A percentile compares a stretch with the other conserved stretches of the same genome.
Conservation (phyloP, 805 yeast genomes). For the Yarrowia deformans region DNA sequence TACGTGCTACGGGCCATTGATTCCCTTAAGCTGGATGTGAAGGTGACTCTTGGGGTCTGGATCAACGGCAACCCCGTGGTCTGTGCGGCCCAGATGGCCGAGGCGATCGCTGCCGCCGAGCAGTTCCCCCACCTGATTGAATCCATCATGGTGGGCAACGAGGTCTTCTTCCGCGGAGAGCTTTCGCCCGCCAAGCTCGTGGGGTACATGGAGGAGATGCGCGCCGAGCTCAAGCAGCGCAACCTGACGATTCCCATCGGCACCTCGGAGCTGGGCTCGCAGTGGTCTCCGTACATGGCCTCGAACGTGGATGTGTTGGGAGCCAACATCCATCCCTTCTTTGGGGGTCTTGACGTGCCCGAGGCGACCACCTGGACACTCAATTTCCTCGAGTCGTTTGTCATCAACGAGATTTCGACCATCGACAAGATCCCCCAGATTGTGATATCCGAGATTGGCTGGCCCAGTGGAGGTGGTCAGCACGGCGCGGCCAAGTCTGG, state of each 20-base stretch:
- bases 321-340: conserved; percentile 72
- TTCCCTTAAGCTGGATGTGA: conserved; percentile 60
- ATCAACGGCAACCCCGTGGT: conserved; percentile 47
- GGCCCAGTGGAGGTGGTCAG: conserved; percentile 72
- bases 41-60: conserved; percentile 70
- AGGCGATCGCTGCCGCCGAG: conserved; percentile 55
- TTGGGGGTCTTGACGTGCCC: conserved; percentile 61
- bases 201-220: conserved; percentile 55
- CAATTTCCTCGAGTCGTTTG: conserved; percentile 56
- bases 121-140: conserved; percentile 60
- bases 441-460: conserved; percentile 67
- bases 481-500: conserved; percentile 59
- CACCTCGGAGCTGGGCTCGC: conserved; percentile 65
- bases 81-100: conserved; percentile 47
- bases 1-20: conserved; percentile 61
- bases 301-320: conserved; percentile 63
- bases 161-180: conserved; percentile 64
- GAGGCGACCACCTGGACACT: conserved; percentile 62
- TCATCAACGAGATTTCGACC: conserved; percentile 45
- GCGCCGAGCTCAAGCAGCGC: conserved; percentile 51
- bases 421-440: conserved; percentile 50
- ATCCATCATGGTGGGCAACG: conserved; percentile 66
- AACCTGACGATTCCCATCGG: conserved; percentile 62
- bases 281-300: conserved; percentile 54
- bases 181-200: conserved; percentile 53